Conservation (phyloP, 2,329 filamentous ascomycete species). For the Neofusicoccum ribis region DNA sequence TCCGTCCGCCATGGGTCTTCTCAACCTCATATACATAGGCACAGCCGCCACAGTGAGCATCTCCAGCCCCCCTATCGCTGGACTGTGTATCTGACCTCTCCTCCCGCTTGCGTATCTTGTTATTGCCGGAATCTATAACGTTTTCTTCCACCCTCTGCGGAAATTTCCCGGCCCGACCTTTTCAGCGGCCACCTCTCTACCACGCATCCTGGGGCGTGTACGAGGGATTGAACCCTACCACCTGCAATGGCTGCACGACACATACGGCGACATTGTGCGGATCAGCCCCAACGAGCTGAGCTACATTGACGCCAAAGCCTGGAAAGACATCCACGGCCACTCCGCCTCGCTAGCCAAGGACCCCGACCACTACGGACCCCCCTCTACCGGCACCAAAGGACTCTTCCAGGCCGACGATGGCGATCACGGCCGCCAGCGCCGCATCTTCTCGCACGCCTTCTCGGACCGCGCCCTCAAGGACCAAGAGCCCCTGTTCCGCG, state of each 20-base stretch:
- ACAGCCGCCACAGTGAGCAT: neutral
- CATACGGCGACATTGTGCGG: constrained; percentile 46
- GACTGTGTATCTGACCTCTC: neutral
- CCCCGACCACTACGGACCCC: constrained; percentile 29
- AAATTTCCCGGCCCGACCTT: constrained; percentile 17
- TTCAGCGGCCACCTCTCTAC: constrained; percentile 9
- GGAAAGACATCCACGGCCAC: constrained; percentile 42
- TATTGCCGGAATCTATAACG: constrained; percentile 12
- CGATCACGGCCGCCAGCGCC: constrained; percentile 43
- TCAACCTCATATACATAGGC: constrained; percentile 6
- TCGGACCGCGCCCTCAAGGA: constrained; percentile 40
- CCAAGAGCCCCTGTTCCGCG: constrained; percentile 42
- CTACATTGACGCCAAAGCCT: constrained; percentile 6
- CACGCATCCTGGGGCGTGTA: constrained; percentile 4
- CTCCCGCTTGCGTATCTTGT: neutral
- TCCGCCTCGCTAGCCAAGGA: constrained; percentile 33
- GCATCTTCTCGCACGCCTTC: constrained; percentile 44
- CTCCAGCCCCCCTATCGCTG: neutral
- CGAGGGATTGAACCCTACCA: constrained; percentile 22
- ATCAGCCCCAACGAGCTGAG: constrained; percentile 39
- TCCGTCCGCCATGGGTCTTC: neutral
- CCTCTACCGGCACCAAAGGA: constrained; percentile 37
- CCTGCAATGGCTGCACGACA: constrained; percentile 37
- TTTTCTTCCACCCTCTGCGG: constrained; percentile 19
- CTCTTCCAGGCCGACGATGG: constrained; percentile 38